Conservation (phyloP, 768 basidiomycete species). For the Crucibulum laeve region DNA sequence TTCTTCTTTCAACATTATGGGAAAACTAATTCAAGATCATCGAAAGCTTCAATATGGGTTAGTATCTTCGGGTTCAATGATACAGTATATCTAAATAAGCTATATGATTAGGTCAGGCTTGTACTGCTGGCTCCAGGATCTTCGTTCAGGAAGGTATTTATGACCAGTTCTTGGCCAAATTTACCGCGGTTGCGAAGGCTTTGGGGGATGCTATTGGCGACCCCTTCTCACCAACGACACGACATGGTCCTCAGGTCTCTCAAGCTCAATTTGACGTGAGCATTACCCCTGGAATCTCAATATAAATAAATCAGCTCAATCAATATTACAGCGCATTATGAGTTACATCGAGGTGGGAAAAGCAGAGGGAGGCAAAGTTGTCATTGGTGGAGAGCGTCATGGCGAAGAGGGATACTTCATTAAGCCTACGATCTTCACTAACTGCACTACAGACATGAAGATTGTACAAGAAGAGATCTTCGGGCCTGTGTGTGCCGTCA, state of each 20-base stretch:
- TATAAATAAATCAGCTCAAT: too few species aligned
- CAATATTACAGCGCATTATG: conserved; percentile 62
- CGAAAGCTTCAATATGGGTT: conserved; percentile 13
- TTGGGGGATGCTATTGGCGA: conserved; percentile 51
- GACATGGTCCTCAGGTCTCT: conserved; percentile 73
- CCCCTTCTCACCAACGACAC: conserved; percentile 50
- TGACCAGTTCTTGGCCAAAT: conserved; percentile 66
- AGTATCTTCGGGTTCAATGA: background rate
- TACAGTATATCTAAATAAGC: background rate
- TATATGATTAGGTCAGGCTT: conserved; percentile 58
- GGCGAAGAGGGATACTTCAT: conserved; percentile 57
- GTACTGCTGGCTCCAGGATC: conserved; percentile 80
- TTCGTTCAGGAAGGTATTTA: conserved; percentile 80
- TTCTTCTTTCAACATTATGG: background rate
- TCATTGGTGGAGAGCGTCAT: conserved; percentile 59
- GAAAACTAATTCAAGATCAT: background rate
- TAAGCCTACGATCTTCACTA: conserved; percentile 70
- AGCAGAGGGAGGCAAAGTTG: conserved; percentile 62
- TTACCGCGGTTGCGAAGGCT: conserved; percentile 46
- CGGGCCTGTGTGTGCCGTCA: conserved; percentile 72
- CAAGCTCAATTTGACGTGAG: conserved; percentile 61
- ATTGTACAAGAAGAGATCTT: conserved; percentile 78
- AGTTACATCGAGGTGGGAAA: conserved; percentile 75
- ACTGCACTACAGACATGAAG: conserved; percentile 64
- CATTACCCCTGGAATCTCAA: too few species aligned